These are phyloP conservation scores for Lumnitzera littorea DNA, from an alignment of 345 rosid species.

Conservation along the genomic window DNA sequence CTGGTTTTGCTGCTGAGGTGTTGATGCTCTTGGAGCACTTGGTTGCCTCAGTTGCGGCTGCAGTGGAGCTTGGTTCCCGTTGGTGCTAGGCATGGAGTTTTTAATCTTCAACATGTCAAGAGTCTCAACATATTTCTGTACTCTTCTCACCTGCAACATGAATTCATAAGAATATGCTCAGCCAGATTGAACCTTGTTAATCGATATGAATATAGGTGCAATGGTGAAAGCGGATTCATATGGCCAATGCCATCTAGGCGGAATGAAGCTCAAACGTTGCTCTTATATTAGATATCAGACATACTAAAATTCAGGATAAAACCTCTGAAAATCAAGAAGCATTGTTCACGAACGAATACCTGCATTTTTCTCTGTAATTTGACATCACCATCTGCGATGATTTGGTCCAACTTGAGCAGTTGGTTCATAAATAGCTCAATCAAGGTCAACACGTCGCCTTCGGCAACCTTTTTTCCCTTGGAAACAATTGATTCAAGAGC, in stretches of 20 bases:
- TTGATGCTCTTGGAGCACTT: conserved; percentile 11
- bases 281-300: no score
- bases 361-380: conserved; percentile 41
- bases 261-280: not conserved
- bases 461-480: conserved; percentile 29
- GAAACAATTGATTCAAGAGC: conserved; percentile 25
- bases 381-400: conserved; percentile 40
- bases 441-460: conserved; percentile 27
- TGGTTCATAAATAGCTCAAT: conserved; percentile 37
- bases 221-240: no score
- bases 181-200: no score
- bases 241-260: not conserved
- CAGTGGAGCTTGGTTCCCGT: conserved; percentile 7
- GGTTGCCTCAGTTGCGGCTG: conserved; percentile 15
- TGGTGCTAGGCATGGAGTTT: conserved; percentile 11
- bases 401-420: conserved; percentile 40
- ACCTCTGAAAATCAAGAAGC: no score
- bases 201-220: no score
- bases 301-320: not conserved
- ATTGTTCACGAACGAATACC: conserved; percentile 15
- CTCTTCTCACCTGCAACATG: conserved; percentile 32
- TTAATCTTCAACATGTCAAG: conserved; percentile 38
- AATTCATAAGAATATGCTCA: not conserved
- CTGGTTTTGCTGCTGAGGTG: not conserved
- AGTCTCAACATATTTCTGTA: conserved; percentile 37